Evolutionary conservation across 441 rosid genomes (phyloP), one percentile per base, ranked within the genome.

Genomic region (Adansonia grandidieri): DNA sequence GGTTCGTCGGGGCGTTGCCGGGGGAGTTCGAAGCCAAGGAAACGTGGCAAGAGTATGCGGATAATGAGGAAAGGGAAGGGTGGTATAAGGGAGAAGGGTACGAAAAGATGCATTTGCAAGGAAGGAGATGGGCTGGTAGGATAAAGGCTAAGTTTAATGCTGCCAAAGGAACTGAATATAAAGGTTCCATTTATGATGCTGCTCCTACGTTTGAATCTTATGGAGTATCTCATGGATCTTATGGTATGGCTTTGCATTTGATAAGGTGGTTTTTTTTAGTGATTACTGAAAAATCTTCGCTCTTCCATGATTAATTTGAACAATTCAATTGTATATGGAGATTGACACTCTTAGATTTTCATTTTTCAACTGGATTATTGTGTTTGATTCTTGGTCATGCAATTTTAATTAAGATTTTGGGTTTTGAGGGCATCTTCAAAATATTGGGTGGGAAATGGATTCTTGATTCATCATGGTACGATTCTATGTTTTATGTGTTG

Each of bases 131-230:
- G 98, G 90, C 84, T 22, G 98, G 97, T 14, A 70, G 44, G 63
- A 82, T 88, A n/a, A 89, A 66, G 77, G 85, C 20, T 32, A 77
- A 63, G 58, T 86, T 86, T 53, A 82, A 89, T 84, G 48, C 79
- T 19, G 69, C 11, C 5, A 91, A 91, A 70, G 96, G 95, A 68
- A 80, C 66, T 7, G 89, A 84, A 51, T 91, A 78, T 62, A 71
- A 76, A 74, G 97, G 94, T 1, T 95, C 96, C 0, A 85, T 91
- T 69, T 93, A 91, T 69, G 96, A 95, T 84, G 97, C 94, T 81
- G 88, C 69, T 15, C 87, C 97, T 5, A 91, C 96, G 61, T 92
- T 94, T 83, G 82, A 87, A 71, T 91, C 95, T 0, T 92, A 92
- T 76, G 94, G 89, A 3, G 91, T 91, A 24, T 81, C 91, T 78